Conservation (phyloP, 2,329 filamentous ascomycete species). For the Diaporthe ampelina region DNA sequence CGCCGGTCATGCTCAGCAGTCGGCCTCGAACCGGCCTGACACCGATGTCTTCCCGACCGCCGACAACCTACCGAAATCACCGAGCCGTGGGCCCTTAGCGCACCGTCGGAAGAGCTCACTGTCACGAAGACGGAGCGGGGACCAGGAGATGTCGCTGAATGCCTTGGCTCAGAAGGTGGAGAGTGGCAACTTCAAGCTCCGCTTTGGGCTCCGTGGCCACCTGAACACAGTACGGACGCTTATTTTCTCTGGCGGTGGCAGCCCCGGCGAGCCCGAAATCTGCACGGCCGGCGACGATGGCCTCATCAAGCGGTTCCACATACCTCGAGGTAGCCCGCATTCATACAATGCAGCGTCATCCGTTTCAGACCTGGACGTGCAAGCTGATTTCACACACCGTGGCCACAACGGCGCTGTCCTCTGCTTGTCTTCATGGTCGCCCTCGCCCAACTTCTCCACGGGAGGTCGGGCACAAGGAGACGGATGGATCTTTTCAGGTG, state of each 20-base stretch:
- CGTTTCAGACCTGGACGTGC: conserved; percentile 87
- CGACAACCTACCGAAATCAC: conserved; percentile 85
- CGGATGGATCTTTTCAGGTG: conserved; percentile 98
- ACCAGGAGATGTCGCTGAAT: conserved; percentile 72
- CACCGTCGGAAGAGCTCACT: conserved; percentile 87
- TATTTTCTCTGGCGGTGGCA: conserved; percentile 96
- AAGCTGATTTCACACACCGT: conserved; percentile 94
- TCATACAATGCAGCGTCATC: conserved; percentile 60
- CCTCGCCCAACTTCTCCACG: conserved; percentile 89
- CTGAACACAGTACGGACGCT: conserved; percentile 94
- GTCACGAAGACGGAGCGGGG: conserved; percentile 77
- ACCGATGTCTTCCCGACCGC: conserved; percentile 89
- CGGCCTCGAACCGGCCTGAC: conserved; percentile 77
- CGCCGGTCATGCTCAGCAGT: conserved; percentile 59
- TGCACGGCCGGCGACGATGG: conserved; percentile 97
- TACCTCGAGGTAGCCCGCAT: conserved; percentile 80
- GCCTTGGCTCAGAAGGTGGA: conserved; percentile 72
- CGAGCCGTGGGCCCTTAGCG: conserved; percentile 75
- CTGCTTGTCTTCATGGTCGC: conserved; percentile 87
- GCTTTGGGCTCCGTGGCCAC: conserved; percentile 92
- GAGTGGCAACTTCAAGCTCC: conserved; percentile 86
- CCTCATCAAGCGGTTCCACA: conserved; percentile 96
- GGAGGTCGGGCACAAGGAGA: conserved; percentile 90
- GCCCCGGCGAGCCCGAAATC: conserved; percentile 94
- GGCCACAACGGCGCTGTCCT: conserved; percentile 94